Base-by-base conservation (phyloP, 305 asterid genomes). In the Ilex paraguariensis region DNA sequence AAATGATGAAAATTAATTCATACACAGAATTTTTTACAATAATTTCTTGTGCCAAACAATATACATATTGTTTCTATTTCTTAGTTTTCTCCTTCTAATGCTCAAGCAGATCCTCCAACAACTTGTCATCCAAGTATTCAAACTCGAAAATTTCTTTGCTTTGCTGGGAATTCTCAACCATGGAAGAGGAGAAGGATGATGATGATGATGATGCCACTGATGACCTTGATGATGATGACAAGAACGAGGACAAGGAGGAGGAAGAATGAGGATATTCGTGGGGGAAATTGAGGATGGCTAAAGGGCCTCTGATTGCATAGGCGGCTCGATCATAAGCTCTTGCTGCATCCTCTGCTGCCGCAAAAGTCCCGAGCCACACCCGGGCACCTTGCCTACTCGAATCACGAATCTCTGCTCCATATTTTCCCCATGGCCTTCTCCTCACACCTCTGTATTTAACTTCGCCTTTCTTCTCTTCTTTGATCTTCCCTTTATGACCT, bases 381-480 rank as follows among this genome's bases (percentile, higher is more conserved):
- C 95, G 65, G 13, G 70, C 80, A 10, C 90, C 90, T 2, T 69
- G 69, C 0, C 71, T 76, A 14, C 73, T 76, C 2, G 72, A 52
- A 54, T 87, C 92, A 16, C 95, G 81, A 31, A 87, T 87, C 82
- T 87, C 95, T 17, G 89, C 89, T 12, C 82, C 95, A 50, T 61
- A 87, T 28, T 78, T 81, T n/a, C 95, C 95, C 91, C 85, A 87
- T 3, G 95, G 95, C 66, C 95, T 71, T 81, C 72, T 79, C 71
- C 95, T 66, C n/a, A 87, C 90, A 0, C 92, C 91, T 31, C 95
- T 62, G 75, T 64, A 82, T 54, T 65, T 82, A 53, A 73, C 79
- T 44, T 64, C 81, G 7, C 51, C 79, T 53, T 28, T 69, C 7
- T 32, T 67, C 3, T 56, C 63, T 11, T 72, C 77, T 44, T 62